A percentile compares a stretch with the other conserved stretches of the same genome.
phyloP scores from a whole-genome alignment of 139 green algal genomes.

The Picochlorum sp. region DNA sequence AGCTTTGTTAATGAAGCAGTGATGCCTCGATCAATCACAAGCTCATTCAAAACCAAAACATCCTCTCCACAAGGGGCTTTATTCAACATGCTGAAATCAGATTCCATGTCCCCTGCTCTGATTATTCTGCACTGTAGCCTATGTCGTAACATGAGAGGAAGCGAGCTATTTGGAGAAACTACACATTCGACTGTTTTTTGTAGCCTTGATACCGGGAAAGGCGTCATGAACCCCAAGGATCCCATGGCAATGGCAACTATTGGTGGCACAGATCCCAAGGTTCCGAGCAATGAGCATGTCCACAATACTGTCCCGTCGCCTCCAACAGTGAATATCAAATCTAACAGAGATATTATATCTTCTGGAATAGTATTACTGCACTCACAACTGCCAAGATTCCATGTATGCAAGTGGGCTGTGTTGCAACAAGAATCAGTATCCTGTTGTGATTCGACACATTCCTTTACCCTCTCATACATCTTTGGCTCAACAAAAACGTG shows the following conservation, averaged over 20 bases:
- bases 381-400: background rate
- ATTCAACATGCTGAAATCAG: background rate
- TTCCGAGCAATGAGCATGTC: slow-evolving; percentile 71
- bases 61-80: slow-evolving; percentile 12
- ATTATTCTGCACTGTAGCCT: slow-evolving; percentile 53
- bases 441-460: background rate
- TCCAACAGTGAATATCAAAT: slow-evolving; percentile 77
- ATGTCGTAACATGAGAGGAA: slow-evolving; percentile 76
- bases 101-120: slow-evolving; percentile 13
- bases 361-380: slow-evolving; percentile 23
- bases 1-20: slow-evolving; percentile 73
- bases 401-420: background rate
- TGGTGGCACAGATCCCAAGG: slow-evolving; percentile 58
- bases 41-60: slow-evolving; percentile 74
- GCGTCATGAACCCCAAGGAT: slow-evolving; percentile 86
- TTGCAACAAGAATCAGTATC: background rate
- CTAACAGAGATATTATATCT: slow-evolving; percentile 45
- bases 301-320: slow-evolving; percentile 90
- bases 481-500: slow-evolving; percentile 41
- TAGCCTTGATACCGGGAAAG: slow-evolving; percentile 48
- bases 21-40: slow-evolving; percentile 77
- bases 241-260: slow-evolving; percentile 81
- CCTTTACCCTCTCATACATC: slow-evolving; percentile 19
- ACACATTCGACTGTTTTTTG: slow-evolving; percentile 34
- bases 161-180: slow-evolving; percentile 33